A percentile compares a stretch with the other conserved stretches of the same genome.
These are phyloP conservation scores for Tuber borchii DNA, from an alignment of 495 filamentous ascomycete species.

Conservation along the genomic window DNA sequence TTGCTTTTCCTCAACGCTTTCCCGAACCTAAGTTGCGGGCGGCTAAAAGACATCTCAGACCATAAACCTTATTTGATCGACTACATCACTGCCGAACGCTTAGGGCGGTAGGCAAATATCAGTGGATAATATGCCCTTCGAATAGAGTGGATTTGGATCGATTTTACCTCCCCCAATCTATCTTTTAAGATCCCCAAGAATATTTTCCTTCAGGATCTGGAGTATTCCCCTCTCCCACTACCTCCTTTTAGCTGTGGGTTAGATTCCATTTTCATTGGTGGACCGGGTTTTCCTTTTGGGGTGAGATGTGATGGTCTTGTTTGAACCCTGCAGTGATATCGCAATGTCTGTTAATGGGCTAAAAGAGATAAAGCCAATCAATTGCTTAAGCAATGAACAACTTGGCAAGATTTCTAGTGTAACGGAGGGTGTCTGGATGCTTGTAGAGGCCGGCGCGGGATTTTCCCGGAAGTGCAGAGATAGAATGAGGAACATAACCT, in stretches of 20 bases:
- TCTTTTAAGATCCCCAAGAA: not conserved
- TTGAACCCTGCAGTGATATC: not conserved
- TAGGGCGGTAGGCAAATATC: not conserved
- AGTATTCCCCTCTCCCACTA: not conserved
- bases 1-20: not conserved
- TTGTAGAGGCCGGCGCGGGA: not conserved
- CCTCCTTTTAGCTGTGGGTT: not conserved
- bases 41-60: not conserved
- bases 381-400: not conserved
- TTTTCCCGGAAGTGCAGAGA: not conserved
- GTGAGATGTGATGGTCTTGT: not conserved
- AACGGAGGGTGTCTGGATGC: not conserved
- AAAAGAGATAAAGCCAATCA: not conserved
- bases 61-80: conserved; percentile 5
- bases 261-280: not conserved
- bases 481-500: not conserved
- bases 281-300: not conserved
- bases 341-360: not conserved
- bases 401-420: not conserved
- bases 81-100: not conserved
- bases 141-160: not conserved
- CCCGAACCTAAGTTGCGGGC: not conserved
- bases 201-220: not conserved
- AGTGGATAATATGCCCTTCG: not conserved
- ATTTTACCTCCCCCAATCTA: not conserved